phyloP scores from a whole-genome alignment of 768 basidiomycete genomes.

The Hericium alpestre region DNA sequence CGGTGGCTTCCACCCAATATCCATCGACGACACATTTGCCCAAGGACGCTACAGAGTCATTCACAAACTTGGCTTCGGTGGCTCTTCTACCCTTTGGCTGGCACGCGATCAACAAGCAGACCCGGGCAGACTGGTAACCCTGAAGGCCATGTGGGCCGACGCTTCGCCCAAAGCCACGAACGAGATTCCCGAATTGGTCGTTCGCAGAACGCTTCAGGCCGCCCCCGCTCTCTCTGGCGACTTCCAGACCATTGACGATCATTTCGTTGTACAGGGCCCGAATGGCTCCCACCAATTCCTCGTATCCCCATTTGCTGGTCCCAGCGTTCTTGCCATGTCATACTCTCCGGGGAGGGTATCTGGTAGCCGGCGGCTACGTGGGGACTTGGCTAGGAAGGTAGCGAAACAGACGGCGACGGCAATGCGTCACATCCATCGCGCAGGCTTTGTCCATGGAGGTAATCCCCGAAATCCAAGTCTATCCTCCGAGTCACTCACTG shows the following conservation, averaged over 20 bases:
- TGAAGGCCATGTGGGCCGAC: not conserved
- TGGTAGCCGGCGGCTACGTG: conserved; percentile 23
- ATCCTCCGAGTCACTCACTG: not conserved
- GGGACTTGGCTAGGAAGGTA: conserved; percentile 25
- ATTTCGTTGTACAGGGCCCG: conserved; percentile 36
- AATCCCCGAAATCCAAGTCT: not conserved
- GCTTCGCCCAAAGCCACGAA: not conserved
- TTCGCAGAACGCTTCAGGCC: not conserved
- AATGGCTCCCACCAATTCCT: conserved; percentile 43
- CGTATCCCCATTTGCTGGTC: conserved; percentile 36
- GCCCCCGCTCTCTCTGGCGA: conserved; percentile 2
- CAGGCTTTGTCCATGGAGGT: not conserved
- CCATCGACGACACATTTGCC: conserved; percentile 37
- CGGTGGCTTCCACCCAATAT: conserved; percentile 42
- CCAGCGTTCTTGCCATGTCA: conserved; percentile 23
- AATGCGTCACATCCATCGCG: not conserved
- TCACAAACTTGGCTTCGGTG: conserved; percentile 37
- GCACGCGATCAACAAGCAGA: conserved; percentile 22
- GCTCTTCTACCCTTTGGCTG: conserved; percentile 32
- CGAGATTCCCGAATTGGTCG: not conserved
- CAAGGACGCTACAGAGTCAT: conserved; percentile 37
- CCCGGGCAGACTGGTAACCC: conserved; percentile 3
- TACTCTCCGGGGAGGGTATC: conserved; percentile 21
- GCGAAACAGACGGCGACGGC: conserved; percentile 20
- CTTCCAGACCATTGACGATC: conserved; percentile 28